Evolutionary conservation across 108 stramenopile species (phyloP).

Genomic region (Pseudonitzschia pungens): DNA sequence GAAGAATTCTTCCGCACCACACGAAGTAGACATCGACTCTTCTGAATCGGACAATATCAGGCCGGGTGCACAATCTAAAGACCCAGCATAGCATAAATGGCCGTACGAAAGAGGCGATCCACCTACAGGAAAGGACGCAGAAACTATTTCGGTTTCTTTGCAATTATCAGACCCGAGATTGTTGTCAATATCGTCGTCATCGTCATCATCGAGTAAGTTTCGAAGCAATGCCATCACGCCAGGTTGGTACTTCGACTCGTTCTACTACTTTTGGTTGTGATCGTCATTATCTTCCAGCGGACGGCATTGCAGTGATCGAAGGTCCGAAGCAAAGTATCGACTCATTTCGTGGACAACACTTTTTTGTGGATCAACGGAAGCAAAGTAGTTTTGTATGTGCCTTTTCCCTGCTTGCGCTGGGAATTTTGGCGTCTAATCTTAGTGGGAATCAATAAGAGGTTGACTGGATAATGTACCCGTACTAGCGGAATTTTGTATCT

Average conservation of each 20-base stretch:
- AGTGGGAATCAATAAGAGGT: background rate
- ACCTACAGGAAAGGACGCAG: background rate
- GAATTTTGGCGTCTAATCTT: background rate
- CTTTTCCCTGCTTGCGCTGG: background rate
- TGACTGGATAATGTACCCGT: too few species aligned
- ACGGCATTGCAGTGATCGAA: background rate
- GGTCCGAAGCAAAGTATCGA: background rate
- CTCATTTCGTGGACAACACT: background rate
- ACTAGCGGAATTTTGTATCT: too few species aligned
- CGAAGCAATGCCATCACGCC: background rate
- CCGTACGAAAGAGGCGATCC: background rate
- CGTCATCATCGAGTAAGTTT: background rate
- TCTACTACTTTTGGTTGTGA: background rate
- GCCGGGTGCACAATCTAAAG: conserved; percentile 5
- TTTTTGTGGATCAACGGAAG: background rate
- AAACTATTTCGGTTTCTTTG: background rate
- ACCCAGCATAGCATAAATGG: background rate
- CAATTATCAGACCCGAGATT: background rate
- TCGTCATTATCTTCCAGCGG: background rate
- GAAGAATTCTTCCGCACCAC: conserved; percentile 19
- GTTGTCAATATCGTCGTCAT: background rate
- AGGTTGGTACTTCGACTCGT: background rate
- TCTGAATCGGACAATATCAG: conserved; percentile 6
- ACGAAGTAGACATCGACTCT: background rate
- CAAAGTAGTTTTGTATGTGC: background rate